Base-by-base conservation (phyloP, 2,329 filamentous ascomycete species). In the Apiospora sp. region DNA sequence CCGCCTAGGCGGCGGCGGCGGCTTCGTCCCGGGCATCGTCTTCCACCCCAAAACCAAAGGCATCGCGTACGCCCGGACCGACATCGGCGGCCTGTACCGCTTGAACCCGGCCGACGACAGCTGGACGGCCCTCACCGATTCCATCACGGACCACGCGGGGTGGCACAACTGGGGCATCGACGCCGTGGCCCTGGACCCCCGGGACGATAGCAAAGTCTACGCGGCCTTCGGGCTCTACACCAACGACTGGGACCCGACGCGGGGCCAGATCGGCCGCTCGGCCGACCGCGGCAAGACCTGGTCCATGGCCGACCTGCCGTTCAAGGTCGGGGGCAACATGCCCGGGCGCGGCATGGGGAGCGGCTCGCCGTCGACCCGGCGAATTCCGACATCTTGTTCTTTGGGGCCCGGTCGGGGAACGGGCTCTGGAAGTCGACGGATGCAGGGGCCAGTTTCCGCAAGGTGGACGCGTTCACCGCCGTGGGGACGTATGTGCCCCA, bases 281-380 rank as follows among this genome's bases (percentile, higher is more conserved):
- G 86, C 83, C 12, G 87, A 91, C 75, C 82, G 85, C 75, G 89
- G 89, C 1, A 80, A 79, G 3, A 89, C 88, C 0, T 91, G 87
- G 86, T 76, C 81, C 1, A 81, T 83, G 27, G 85, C 86, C 0
- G 80, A 81, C 7, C 82, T 91, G 0, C 83, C 87, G 2, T 91
- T 91, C 82, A 91, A 91, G 77, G 87, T 90, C 67, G 89, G 89
- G 10, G 89, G 89, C 0, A 91, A 91, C 77, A 90, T 90, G 88
- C 88, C 89, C 10, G 89, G 89, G 1, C 85, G 89, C 41, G 89
- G 89, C 10, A 87, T 86, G 79, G 89, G 22, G 89, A 90, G 77
- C 84, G 89, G 19, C 84, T 91, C 6, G 88, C 87, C 2, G 84
- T 91, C 12, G 89, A 91, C 76, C 89, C 89, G 1, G 84, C 87